These are phyloP conservation scores for Isoetes engelmannii DNA, from an alignment of 83 land plant genomes.

Conservation along the genomic window DNA sequence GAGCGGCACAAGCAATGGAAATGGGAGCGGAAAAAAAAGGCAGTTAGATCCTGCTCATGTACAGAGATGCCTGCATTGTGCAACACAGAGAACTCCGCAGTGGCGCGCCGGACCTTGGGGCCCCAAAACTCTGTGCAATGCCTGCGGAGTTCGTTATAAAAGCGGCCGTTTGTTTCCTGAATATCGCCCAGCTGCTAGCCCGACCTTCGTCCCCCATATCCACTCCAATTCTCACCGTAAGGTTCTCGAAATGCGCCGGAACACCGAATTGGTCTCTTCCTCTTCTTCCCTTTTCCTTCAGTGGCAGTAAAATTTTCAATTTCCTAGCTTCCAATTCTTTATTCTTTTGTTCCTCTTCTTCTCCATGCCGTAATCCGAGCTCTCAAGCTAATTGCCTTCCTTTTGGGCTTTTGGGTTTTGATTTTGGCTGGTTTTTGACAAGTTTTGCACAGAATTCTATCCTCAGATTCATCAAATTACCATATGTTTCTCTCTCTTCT, in stretches of 20 bases:
- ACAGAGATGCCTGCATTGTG: slow-evolving; percentile 56
- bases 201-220: slow-evolving; percentile 52
- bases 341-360: no score
- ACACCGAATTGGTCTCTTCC: slow-evolving; percentile 30
- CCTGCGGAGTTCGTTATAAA: slow-evolving; percentile 83
- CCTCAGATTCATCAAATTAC: no score
- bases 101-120: slow-evolving; percentile 82
- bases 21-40: slow-evolving; percentile 33
- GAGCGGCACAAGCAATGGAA: not conserved
- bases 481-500: no score
- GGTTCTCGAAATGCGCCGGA: slow-evolving; percentile 72
- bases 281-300: no score
- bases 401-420: no score
- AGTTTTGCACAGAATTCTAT: no score
- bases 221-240: slow-evolving; percentile 85
- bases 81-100: slow-evolving; percentile 69
- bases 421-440: no score
- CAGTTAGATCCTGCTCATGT: slow-evolving; percentile 21
- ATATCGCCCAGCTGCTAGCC: slow-evolving; percentile 81
- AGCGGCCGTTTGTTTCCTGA: slow-evolving; percentile 80
- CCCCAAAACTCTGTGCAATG: slow-evolving; percentile 76
- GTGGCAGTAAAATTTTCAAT: no score
- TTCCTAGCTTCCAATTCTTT: no score
- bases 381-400: no score
- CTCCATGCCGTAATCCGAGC: no score